Evolutionary conservation across 176 grass and related monocot species (phyloP), one percentile per base, ranked within the genome.

Genomic region (Carex littledalei): DNA sequence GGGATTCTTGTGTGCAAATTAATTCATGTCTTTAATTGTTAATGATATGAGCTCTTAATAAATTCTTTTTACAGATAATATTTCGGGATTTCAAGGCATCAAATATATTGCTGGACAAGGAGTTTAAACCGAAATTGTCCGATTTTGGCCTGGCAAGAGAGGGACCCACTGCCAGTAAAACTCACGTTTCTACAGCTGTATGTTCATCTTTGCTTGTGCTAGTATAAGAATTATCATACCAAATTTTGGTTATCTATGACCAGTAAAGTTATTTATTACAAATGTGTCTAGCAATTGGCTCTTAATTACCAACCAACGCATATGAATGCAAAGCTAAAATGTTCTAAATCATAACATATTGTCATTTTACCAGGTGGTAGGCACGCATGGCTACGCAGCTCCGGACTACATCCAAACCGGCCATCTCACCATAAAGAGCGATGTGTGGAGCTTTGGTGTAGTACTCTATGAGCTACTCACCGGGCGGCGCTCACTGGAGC

Each of bases 341-440:
- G 35, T 41, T 71, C 3, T 45, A 71, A 72, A 45, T 29, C 26
- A 55, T 70, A 55, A 50, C 47, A 3, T 50, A 50, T 32, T 59
- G 5, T 2, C 22, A 54, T 7, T 29, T 54, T 54, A 26, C 56
- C 81, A 97, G 92, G 92, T 94, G 47, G 92, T 94, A 13, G 95
- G 95, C 13, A 98, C 95, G 53, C 86, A 94, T 35, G 95, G 95
- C 3, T 98, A 98, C 79, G 95, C 92, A 47, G 92, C 95, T n/a
- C 95, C 95, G 35, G 95, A 98, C 73, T 98, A 98, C 85, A 89
- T 98, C 63, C 89, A 98, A 87, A 98, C 93, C 41, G 95, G 92
- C 0, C 95, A 98, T 85, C 86, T 98, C 20, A 98, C 89, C 8
- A 62, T 50, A 39, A 92, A 94, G 89, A 94, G 92, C 54, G 95